Percentiles rank a stretch among this genome's conserved stretches.
phyloP scores from a whole-genome alignment of 1,284 basidiomycete genomes.

The Rhodotorula sp. region DNA sequence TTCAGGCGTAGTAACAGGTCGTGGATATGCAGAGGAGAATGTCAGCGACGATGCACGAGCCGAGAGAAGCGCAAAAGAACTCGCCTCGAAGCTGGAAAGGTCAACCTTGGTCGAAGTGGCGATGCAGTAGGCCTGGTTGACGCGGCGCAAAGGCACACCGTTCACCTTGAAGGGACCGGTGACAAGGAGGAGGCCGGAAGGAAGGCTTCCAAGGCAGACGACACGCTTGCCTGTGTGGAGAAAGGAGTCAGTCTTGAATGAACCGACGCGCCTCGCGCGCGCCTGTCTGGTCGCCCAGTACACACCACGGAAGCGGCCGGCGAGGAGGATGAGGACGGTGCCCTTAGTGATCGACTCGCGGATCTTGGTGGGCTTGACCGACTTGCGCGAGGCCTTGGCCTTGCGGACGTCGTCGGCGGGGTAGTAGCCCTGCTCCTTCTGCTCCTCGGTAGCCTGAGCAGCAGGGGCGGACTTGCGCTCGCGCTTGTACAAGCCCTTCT shows the following conservation, averaged over 20 bases:
- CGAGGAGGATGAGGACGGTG: constrained; percentile 92
- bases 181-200: constrained; percentile 80
- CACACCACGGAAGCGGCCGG: constrained; percentile 91
- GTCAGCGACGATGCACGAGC: no score
- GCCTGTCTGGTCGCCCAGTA: neutral
- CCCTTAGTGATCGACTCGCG: constrained; percentile 90
- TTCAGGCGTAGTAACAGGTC: no score
- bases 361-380: constrained; percentile 68
- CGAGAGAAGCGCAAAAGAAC: constrained; percentile 40
- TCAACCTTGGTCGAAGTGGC: constrained; percentile 96
- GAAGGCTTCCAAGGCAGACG: constrained; percentile 96
- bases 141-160: constrained; percentile 95
- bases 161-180: constrained; percentile 98
- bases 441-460: constrained; percentile 67
- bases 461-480: constrained; percentile 56
- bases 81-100: constrained; percentile 70
- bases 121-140: constrained; percentile 99
- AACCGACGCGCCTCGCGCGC: neutral
- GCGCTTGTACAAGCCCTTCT: constrained; percentile 67
- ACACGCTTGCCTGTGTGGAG: constrained; percentile 69
- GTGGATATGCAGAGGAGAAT: neutral
- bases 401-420: constrained; percentile 88
- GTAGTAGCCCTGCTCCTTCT: constrained; percentile 71
- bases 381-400: constrained; percentile 90
- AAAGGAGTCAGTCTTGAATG: neutral